Base-by-base conservation (phyloP, 2,329 filamentous ascomycete genomes). In the Fusarium annulatum region DNA sequence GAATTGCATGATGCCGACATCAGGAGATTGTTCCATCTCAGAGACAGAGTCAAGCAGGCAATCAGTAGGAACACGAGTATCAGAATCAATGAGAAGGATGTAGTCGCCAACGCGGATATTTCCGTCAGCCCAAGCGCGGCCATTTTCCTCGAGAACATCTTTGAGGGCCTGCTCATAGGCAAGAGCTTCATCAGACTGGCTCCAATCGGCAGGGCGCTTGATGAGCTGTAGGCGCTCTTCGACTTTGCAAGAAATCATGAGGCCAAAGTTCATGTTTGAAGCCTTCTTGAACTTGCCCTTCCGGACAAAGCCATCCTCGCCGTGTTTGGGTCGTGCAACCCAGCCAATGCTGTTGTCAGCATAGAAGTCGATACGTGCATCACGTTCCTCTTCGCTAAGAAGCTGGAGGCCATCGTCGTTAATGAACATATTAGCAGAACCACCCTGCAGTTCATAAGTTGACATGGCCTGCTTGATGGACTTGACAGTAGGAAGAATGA, bases 51-150 rank as follows among this genome's bases (percentile, higher is more conserved):
- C 93, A 10, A 95, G 86, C 68, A 96, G 86, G 78, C 93, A 96
- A 81, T 95, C 93, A 43, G 87, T 84, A 3, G 93, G 93, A 5
- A 94, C 92, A 81, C 92, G 92, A 36, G 93, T 95, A 81, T 95
- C 93, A 4, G 92, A 94, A 83, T 94, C 92, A 78, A 94, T 93
- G 67, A 95, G 78, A 18, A 83, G 78, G 67, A 95, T 94, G 81
- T 95, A 95, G 82, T 97, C 94, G 63, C 94, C 94, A 28, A 97
- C 86, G 58, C 94, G 93, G 75, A 97, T 92, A 81, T 96, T 95
- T 70, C 94, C 94, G 79, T 94, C 93, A 23, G 94, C 94, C 92
- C 92, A 93, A 34, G 92, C 92, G 34, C 91, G 89, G 23, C 91
- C 90, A 64, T 93, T 87, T 55, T 91, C 89, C 52, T 91, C 87